These are phyloP conservation scores for Pezicula carpinea DNA, from an alignment of 2,329 filamentous ascomycete genomes.

Conservation along the genomic window DNA sequence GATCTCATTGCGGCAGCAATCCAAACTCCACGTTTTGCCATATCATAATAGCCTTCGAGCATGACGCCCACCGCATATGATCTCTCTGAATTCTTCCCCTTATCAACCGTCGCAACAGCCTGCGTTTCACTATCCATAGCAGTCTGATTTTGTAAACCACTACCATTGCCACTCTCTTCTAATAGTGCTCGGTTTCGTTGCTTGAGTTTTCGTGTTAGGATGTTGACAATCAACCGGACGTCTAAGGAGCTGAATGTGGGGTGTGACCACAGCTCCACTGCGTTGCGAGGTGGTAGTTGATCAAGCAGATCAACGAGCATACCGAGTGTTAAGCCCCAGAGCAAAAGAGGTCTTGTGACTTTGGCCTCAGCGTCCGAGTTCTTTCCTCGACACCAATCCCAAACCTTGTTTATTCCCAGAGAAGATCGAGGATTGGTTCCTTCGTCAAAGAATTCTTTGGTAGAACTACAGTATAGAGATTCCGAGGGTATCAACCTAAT, in stretches of 20 bases:
- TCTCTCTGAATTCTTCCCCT: conserved; percentile 14
- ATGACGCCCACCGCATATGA: conserved; percentile 25
- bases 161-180: conserved; percentile 22
- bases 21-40: conserved; percentile 23
- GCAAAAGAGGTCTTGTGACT: conserved; percentile 45
- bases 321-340: conserved; percentile 66
- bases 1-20: conserved; percentile 19
- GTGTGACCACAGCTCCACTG: conserved; percentile 60
- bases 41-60: conserved; percentile 29
- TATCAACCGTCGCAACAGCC: conserved; percentile 11
- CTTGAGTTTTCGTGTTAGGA: conserved; percentile 54
- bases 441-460: conserved; percentile 39
- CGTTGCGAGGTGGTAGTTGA: conserved; percentile 57
- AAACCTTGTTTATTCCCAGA: neutral
- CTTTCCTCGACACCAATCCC: neutral
- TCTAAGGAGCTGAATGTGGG: conserved; percentile 64
- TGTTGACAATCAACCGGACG: conserved; percentile 52
- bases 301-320: conserved; percentile 65
- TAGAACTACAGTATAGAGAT: conserved; percentile 51
- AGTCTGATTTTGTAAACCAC: conserved; percentile 24
- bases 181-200: conserved; percentile 37
- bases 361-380: conserved; percentile 29
- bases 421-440: neutral
- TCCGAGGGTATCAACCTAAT: conserved; percentile 58
- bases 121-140: conserved; percentile 23